These are phyloP conservation scores for Galerina marginata DNA, from an alignment of 768 basidiomycete genomes.

Conservation along the genomic window DNA sequence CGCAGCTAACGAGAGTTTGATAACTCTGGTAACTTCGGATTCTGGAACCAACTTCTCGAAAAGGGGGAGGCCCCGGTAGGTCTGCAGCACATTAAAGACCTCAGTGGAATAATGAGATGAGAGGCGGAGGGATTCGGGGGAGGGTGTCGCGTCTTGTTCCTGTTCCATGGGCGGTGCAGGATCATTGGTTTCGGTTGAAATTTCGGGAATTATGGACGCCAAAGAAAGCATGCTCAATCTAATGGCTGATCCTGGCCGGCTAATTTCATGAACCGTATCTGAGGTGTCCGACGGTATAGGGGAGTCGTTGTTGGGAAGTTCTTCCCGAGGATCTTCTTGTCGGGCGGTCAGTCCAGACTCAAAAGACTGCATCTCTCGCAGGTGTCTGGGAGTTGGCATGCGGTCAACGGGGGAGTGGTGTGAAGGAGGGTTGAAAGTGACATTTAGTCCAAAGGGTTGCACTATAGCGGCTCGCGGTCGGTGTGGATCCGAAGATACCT, in stretches of 20 bases:
- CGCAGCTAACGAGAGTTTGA: conserved; percentile 69
- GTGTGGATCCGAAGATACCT: conserved; percentile 27
- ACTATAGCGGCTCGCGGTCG: conserved; percentile 39
- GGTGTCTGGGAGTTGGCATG: conserved; percentile 52
- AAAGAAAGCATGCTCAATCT: conserved; percentile 26
- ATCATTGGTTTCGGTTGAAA: neutral
- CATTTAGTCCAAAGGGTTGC: conserved; percentile 68
- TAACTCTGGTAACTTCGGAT: conserved; percentile 63
- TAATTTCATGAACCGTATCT: conserved; percentile 21
- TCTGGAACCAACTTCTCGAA: conserved; percentile 69
- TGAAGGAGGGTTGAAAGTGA: conserved; percentile 65
- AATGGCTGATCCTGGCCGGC: conserved; percentile 36
- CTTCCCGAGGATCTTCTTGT: conserved; percentile 44
- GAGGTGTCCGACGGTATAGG: conserved; percentile 17
- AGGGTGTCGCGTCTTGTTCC: conserved; percentile 34
- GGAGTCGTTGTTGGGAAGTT: conserved; percentile 20
- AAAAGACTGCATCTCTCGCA: conserved; percentile 90
- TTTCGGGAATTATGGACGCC: conserved; percentile 4
- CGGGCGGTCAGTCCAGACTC: conserved; percentile 82
- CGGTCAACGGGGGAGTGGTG: conserved; percentile 47
- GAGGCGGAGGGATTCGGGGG: conserved; percentile 49
- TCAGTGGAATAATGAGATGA: conserved; percentile 73
- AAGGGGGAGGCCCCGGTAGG: conserved; percentile 75
- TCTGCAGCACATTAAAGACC: conserved; percentile 83
- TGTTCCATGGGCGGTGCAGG: conserved; percentile 1